These are phyloP conservation scores for Paramicrosporidium saccamoebae DNA, from an alignment of 371 early-diverging fungal species.

Conservation along the genomic window DNA sequence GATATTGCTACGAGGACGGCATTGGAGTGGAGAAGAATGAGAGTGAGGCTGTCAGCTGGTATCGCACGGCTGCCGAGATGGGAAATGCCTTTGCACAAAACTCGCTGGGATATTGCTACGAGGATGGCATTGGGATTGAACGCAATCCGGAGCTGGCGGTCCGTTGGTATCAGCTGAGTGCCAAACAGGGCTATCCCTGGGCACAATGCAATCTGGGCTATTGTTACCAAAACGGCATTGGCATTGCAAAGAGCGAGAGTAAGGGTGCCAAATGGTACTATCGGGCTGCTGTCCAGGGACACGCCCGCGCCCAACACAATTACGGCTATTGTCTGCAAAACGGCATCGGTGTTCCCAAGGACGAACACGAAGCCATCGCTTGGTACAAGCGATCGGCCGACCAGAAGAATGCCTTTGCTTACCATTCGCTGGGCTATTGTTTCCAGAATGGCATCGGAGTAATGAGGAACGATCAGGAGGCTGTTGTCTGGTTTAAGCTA, in stretches of 20 bases:
- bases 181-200: conserved; percentile 25
- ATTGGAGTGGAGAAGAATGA: conserved; percentile 19
- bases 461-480: conserved; percentile 16
- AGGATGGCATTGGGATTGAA: conserved; percentile 26
- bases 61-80: conserved; percentile 16
- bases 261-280: conserved; percentile 42
- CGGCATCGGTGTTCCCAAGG: conserved; percentile 28
- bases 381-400: conserved; percentile 35
- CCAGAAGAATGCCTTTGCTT: conserved; percentile 35
- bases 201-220: conserved; percentile 47
- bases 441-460: conserved; percentile 60
- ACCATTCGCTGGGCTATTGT: conserved; percentile 56
- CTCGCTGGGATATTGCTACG: conserved; percentile 35
- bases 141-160: conserved; percentile 17
- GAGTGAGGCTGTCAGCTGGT: conserved; percentile 22
- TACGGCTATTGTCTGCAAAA: conserved; percentile 55
- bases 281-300: conserved; percentile 32
- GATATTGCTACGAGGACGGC: conserved; percentile 44
- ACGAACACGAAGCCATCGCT: conserved; percentile 19
- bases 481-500: conserved; percentile 29
- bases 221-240: conserved; percentile 50
- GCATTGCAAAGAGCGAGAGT: conserved; percentile 15
- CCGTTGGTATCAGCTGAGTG: conserved; percentile 25
- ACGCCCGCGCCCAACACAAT: conserved; percentile 49
- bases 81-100: conserved; percentile 50